Evolutionary conservation across 768 basidiomycete species (phyloP).

Genomic region (Leucocoprinus sp.): DNA sequence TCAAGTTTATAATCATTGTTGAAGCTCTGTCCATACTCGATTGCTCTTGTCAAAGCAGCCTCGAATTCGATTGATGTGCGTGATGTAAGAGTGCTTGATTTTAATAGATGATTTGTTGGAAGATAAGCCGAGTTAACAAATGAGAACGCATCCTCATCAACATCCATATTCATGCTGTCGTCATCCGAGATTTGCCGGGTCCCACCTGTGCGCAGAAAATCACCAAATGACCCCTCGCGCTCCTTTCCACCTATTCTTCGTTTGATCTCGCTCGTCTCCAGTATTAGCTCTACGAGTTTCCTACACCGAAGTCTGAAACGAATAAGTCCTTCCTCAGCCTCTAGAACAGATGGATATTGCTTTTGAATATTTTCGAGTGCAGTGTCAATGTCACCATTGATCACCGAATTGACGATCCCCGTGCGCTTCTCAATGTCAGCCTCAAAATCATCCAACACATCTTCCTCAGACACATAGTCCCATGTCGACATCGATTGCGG

Average conservation of each 20-base stretch:
- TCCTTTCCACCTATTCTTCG: conserved; percentile 43
- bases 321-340: conserved; percentile 60
- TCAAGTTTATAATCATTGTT: conserved; percentile 63
- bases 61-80: conserved; percentile 32
- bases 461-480: conserved; percentile 16
- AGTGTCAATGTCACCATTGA: conserved; percentile 61
- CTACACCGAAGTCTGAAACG: conserved; percentile 78
- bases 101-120: conserved; percentile 4
- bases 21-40: conserved; percentile 67
- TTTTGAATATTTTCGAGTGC: conserved; percentile 49
- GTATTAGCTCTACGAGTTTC: conserved; percentile 76
- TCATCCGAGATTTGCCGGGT: conserved; percentile 26
- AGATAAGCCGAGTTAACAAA: conserved; percentile 12
- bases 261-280: conserved; percentile 63
- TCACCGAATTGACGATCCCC: conserved; percentile 61
- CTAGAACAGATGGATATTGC: conserved; percentile 58
- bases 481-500: conserved; percentile 43
- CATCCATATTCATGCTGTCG: conserved; percentile 56
- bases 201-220: conserved; percentile 12
- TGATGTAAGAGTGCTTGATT: conserved; percentile 5
- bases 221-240: conserved; percentile 21
- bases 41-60: conserved; percentile 52
- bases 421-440: conserved; percentile 61
- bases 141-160: conserved; percentile 31
- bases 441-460: conserved; percentile 21